Base-by-base conservation (phyloP, 2,329 filamentous ascomycete genomes). In the Aspergillus candidus region DNA sequence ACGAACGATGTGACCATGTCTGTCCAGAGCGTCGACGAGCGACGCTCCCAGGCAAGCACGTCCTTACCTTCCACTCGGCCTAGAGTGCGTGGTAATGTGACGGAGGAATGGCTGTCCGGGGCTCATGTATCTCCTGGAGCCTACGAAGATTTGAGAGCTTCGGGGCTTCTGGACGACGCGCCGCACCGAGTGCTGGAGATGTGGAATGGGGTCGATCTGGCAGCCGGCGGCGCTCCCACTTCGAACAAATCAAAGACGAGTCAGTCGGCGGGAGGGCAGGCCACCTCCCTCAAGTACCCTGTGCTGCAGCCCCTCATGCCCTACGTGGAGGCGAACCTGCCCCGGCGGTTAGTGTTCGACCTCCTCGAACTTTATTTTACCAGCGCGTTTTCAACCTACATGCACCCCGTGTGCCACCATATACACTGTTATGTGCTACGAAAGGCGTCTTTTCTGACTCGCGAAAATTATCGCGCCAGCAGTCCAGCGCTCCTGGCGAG, bases 381-480 rank as follows among this genome's bases (percentile, higher is more conserved):
- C 35, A 94, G 88, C 62, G 89, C 88, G 1, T 93, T 88, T 4
- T 88, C 88, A 2, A 83, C 85, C 4, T 85, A 90, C 63, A 85
- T 93, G 74, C 88, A 94, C 62, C 90, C 90, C 6, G 84, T 88
- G 62, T 95, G 88, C 39, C 89, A 90, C 4, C 94, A 94, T 61
- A 83, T 95, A 13, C 78, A 95, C 37, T 88, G 87, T 36, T 94
- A 90, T 59, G 82, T 95, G 45, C 88, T 95, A 68, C 81, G 90
- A 51, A 94, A 93, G 64, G 78, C 82, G 49, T 91, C 90, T 1
- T 88, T 96, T 62, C 73, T 96, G 32, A 85, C 90, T 58, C 80
- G 79, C n/a, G 85, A 81, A 45, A 85, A 82, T 54, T 89, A 90
- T 22, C 78, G 90, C 47, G 76, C 77, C 44, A 95, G 88, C 62